phyloP scores from a whole-genome alignment of 2,329 filamentous ascomycete species.

The Tolypocladium guangdongense region DNA sequence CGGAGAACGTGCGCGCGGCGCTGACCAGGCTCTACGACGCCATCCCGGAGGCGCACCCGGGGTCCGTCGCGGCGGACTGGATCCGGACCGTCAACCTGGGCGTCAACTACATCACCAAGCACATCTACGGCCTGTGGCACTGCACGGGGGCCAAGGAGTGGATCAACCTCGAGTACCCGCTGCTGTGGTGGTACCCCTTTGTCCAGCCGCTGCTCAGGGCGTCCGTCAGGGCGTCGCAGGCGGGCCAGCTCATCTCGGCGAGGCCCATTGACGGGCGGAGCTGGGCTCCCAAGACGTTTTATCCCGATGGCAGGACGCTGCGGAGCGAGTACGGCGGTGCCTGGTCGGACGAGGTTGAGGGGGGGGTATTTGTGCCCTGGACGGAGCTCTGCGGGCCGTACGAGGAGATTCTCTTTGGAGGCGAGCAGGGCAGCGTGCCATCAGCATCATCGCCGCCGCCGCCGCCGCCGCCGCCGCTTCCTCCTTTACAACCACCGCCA shows the following conservation, averaged over 20 bases:
- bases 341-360: conserved; percentile 10
- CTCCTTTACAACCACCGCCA: too few relatives aligned
- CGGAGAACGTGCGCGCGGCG: conserved; percentile 15
- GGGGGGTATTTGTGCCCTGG: conserved; percentile 15
- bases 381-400: conserved; percentile 14
- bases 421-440: conserved; percentile 1
- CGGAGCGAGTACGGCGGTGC: conserved; percentile 12
- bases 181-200: conserved; percentile 28
- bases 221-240: conserved; percentile 12
- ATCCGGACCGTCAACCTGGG: conserved; percentile 20
- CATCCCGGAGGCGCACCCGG: conserved; percentile 15
- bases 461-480: background rate
- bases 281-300: conserved; percentile 14
- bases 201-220: conserved; percentile 18
- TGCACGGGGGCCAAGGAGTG: conserved; percentile 26
- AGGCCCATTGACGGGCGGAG: conserved; percentile 18
- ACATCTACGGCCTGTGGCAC: conserved; percentile 26
- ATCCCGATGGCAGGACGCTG: conserved; percentile 3
- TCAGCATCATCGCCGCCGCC: background rate
- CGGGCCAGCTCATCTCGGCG: conserved; percentile 12
- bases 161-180: conserved; percentile 19
- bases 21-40: conserved; percentile 20
- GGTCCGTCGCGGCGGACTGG: conserved; percentile 17
- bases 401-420: conserved; percentile 12
- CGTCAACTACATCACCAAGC: conserved; percentile 25